These are phyloP conservation scores for Trichoderma asperelloides DNA, from an alignment of 495 filamentous ascomycete species.

Conservation along the genomic window DNA sequence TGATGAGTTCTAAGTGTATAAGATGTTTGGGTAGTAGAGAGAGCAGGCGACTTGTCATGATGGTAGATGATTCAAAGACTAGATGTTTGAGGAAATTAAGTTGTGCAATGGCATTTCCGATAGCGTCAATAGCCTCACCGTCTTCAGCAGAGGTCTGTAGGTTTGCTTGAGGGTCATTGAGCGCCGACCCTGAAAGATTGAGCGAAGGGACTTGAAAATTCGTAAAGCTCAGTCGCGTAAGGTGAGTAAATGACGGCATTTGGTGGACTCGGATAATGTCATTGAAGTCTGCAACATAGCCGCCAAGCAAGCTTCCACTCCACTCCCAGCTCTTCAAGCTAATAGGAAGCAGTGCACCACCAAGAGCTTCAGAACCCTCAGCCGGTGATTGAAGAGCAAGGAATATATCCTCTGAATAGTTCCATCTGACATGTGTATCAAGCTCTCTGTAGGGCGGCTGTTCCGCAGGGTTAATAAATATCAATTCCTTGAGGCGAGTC, in stretches of 20 bases:
- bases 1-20: slow-evolving; percentile 56
- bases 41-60: slow-evolving; percentile 52
- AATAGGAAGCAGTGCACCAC: slow-evolving; percentile 11
- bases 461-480: slow-evolving; percentile 47
- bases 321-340: slow-evolving; percentile 65
- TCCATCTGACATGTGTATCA: slow-evolving; percentile 47
- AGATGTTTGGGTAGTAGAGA: slow-evolving; percentile 53
- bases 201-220: slow-evolving; percentile 49
- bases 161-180: not conserved
- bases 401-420: slow-evolving; percentile 53
- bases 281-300: slow-evolving; percentile 33
- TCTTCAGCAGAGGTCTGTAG: slow-evolving; percentile 16
- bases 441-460: slow-evolving; percentile 45
- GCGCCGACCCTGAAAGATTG: not conserved
- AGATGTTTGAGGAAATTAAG: slow-evolving; percentile 55
- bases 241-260: slow-evolving; percentile 46
- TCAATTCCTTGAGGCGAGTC: slow-evolving; percentile 43
- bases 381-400: slow-evolving; percentile 35
- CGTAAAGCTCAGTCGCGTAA: slow-evolving; percentile 54
- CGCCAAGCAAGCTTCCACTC: slow-evolving; percentile 57
- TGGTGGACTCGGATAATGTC: slow-evolving; percentile 55
- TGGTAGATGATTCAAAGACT: slow-evolving; percentile 56
- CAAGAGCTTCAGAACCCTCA: slow-evolving; percentile 20
- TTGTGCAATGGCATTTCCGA: slow-evolving; percentile 48
- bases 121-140: slow-evolving; percentile 26